Base-by-base conservation (phyloP, 805 yeast species). In the Wickerhamomyces canadensis region DNA sequence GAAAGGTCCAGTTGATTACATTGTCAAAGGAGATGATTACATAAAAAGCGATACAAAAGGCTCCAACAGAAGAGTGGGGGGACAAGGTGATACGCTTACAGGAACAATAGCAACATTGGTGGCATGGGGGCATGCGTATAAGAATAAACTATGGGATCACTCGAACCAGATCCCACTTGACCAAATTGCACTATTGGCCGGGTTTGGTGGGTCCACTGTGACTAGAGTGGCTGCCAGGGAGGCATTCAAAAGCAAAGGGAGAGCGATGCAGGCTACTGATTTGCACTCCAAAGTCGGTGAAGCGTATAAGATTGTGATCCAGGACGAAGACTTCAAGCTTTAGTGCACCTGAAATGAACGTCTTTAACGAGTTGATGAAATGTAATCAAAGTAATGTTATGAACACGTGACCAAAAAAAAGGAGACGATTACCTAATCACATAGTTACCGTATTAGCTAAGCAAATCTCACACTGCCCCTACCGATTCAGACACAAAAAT, bases 71-170 rank as follows among this genome's bases (percentile, higher is more conserved):
- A 69, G 98, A 37, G 94, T 85, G 7, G 96, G 97, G 11, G 98
- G 98, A 0, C 98, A 93, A 62, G 98, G 98, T 19, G 98, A 93
- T 51, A 84, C 96, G 0, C 58, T 93, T 27, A 76, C 91, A 1
- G 98, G 98, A 0, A 66, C 85, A 18, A 61, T 88, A n/a, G 88
- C 89, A 1, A 81, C 95, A 0, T 67, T 91, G 51, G 52, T 84
- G 24, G 84, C 86, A 5, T 91, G 95, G 95, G 76, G 84, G 6
- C 54, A 71, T 18, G 80, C 82, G 11, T 82, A 84, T 54, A 71
- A 74, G 41, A 52, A 68, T 23, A 58, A 65, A 3, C 51, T 80
- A 2, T 85, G 95, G 89, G 69, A 70, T 2, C 71, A 63, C 16
- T 54, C 62, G 2, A 52, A 62, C 17, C 51, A 57, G 16, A 39